Percentiles rank a stretch among this genome's conserved stretches.
These are phyloP conservation scores for Starmerella khaoyaiensis DNA, from an alignment of 805 yeast species.

Conservation along the genomic window DNA sequence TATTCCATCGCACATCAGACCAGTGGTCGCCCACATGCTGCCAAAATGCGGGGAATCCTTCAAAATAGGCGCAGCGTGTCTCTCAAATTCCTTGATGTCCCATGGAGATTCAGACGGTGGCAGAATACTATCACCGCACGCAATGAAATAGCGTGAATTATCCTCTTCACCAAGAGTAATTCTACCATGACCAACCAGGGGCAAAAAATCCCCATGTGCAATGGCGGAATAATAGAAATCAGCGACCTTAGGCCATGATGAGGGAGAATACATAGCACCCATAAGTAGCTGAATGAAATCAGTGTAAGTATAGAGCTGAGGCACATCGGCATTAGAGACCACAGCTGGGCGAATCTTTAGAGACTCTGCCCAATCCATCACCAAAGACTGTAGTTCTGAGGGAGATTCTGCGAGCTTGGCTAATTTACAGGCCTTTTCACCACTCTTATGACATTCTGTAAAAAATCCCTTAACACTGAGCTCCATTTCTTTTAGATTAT, in stretches of 20 bases:
- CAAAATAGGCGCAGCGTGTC: constrained; percentile 1
- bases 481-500: constrained; percentile 16
- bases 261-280: no score
- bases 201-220: not conserved
- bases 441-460: constrained; percentile 6
- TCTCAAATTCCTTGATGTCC: constrained; percentile 7
- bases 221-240: constrained; percentile 13
- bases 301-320: no score
- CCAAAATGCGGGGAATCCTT: constrained; percentile 9
- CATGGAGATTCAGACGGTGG: not conserved
- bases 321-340: no score
- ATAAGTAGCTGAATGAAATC: no score
- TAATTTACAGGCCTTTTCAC: constrained; percentile 2
- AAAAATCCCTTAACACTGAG: constrained; percentile 12
- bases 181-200: not conserved
- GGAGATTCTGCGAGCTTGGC: not conserved
- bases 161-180: constrained; percentile 4
- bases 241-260: no score
- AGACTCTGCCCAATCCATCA: no score
- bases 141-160: constrained; percentile 7
- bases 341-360: no score
- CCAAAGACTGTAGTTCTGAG: no score
- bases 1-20: constrained; percentile 5
- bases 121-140: constrained; percentile 3
- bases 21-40: constrained; percentile 4